A percentile compares a stretch with the other conserved stretches of the same genome.
These are phyloP conservation scores for Detonula confervacea DNA, from an alignment of 352 stramenopile species.

Conservation along the genomic window DNA sequence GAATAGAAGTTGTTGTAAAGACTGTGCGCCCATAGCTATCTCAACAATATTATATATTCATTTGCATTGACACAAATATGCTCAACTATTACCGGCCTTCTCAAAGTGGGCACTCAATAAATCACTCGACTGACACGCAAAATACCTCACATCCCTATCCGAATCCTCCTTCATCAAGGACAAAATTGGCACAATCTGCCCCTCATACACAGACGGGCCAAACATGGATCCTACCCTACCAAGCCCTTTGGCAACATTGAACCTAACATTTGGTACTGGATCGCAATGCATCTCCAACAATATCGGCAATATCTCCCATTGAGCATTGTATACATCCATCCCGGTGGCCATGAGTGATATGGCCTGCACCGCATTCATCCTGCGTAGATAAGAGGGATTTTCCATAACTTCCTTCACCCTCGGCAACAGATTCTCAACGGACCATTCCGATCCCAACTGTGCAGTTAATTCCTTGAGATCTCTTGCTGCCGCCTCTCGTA, in stretches of 20 bases:
- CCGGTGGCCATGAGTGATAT: slow-evolving; percentile 64
- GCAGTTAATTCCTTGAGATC: slow-evolving; percentile 94
- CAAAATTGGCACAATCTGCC: slow-evolving; percentile 89
- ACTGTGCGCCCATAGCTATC: no score
- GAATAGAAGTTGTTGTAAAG: no score
- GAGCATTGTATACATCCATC: slow-evolving; percentile 75
- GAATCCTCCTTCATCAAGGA: slow-evolving; percentile 89
- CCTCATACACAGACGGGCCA: slow-evolving; percentile 78
- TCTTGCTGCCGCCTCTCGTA: slow-evolving; percentile 94
- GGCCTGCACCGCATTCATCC: slow-evolving; percentile 81
- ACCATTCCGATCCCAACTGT: slow-evolving; percentile 96
- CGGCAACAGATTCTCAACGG: slow-evolving; percentile 92
- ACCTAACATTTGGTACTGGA: slow-evolving; percentile 95
- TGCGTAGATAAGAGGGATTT: slow-evolving; percentile 93
- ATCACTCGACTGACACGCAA: slow-evolving; percentile 80
- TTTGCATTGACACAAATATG: no score
- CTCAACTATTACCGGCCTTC: slow-evolving; percentile 2
- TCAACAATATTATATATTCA: no score
- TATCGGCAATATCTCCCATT: slow-evolving; percentile 91
- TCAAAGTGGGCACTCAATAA: slow-evolving; percentile 7
- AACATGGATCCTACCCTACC: slow-evolving; percentile 88
- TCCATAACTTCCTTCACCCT: slow-evolving; percentile 92
- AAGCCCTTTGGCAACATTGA: slow-evolving; percentile 98
- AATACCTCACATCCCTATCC: slow-evolving; percentile 94
- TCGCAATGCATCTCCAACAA: slow-evolving; percentile 92